Percentiles rank a stretch among this genome's conserved stretches.
phyloP scores from a whole-genome alignment of 129 eudicot species.

The Lactuca sativa region DNA sequence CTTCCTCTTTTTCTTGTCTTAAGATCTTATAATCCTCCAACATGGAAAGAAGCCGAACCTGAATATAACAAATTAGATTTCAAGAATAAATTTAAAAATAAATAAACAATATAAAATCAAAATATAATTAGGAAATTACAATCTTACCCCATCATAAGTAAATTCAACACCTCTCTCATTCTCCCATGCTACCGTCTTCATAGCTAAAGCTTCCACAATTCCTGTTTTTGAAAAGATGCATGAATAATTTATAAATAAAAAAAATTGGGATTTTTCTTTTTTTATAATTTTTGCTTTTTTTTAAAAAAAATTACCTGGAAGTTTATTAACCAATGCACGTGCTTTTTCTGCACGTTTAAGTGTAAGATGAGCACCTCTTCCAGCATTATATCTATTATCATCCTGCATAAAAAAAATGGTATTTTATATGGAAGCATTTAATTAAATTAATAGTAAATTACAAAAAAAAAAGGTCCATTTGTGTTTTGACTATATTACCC shows the following conservation, averaged over 20 bases:
- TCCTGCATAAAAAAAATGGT: slow-evolving; percentile 45
- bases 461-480: background rate
- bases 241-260: background rate
- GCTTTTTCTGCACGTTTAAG: slow-evolving; percentile 97
- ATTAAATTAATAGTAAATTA: background rate
- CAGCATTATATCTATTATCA: slow-evolving; percentile 85
- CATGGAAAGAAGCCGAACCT: slow-evolving; percentile 86
- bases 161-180: slow-evolving; percentile 74
- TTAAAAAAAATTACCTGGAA: slow-evolving; percentile 65
- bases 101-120: background rate
- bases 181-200: slow-evolving; percentile 72
- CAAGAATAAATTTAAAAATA: background rate
- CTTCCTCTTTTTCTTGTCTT: slow-evolving; percentile 81
- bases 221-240: slow-evolving; percentile 48
- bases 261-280: background rate
- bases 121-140: background rate
- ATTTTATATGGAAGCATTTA: no score
- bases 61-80: slow-evolving; percentile 18
- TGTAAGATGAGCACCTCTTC: slow-evolving; percentile 93
- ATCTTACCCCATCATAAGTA: slow-evolving; percentile 76
- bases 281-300: background rate
- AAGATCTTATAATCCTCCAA: slow-evolving; percentile 67
- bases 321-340: slow-evolving; percentile 75
- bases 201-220: slow-evolving; percentile 70
- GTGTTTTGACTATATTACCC: no score